Evolutionary conservation across 2,329 filamentous ascomycete species (phyloP).

Genomic region (Penicillium sp.): DNA sequence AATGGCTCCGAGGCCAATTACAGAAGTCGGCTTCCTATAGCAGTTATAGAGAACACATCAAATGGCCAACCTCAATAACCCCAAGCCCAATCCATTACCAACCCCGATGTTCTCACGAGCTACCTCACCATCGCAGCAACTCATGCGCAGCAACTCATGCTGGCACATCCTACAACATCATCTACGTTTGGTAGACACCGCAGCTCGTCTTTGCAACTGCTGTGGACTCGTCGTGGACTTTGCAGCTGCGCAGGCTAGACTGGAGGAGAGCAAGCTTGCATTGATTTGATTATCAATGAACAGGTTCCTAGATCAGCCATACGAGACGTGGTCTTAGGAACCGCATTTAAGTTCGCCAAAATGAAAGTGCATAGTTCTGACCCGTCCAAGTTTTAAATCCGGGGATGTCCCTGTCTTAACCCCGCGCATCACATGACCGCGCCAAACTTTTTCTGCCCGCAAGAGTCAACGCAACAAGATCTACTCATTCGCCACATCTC

Average conservation of each 20-base stretch:
- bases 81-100: slow-evolving; percentile 1
- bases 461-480: slow-evolving; percentile 3
- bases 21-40: background rate
- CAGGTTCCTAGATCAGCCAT: background rate
- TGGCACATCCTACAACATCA: background rate
- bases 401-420: slow-evolving; percentile 4
- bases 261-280: background rate
- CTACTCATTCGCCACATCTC: slow-evolving; percentile 1
- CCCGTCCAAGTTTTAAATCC: background rate
- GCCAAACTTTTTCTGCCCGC: slow-evolving; percentile 22
- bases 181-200: slow-evolving; percentile 13
- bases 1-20: background rate
- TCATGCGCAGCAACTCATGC: slow-evolving; percentile 1
- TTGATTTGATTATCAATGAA: background rate
- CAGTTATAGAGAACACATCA: background rate
- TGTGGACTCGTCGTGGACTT: background rate
- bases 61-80: background rate
- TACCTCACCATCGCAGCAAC: slow-evolving; percentile 7
- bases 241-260: background rate
- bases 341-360: background rate
- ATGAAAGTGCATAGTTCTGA: background rate
- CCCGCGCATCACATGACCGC: slow-evolving; percentile 30
- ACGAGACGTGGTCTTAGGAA: background rate
- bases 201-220: slow-evolving; percentile 49
- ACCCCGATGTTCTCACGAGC: slow-evolving; percentile 5